These are phyloP conservation scores for Fragaria vesca DNA, from an alignment of 306 rosid genomes.

Conservation along the genomic window DNA sequence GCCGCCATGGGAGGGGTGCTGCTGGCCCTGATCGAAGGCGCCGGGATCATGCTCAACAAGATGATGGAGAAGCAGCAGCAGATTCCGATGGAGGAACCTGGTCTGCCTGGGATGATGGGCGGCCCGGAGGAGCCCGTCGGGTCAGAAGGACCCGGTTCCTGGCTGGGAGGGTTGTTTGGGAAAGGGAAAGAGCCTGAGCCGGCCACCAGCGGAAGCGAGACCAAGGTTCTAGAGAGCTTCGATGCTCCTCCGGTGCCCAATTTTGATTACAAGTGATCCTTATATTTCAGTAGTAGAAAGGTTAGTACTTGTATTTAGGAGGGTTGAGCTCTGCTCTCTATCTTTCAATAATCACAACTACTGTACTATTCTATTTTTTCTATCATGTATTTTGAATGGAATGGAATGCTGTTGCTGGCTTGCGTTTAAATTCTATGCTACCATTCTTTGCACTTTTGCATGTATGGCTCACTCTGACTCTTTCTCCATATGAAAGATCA, in stretches of 20 bases:
- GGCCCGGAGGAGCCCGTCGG: neutral
- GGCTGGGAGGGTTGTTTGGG: constrained; percentile 41
- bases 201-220: constrained; percentile 63
- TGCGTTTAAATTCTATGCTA: neutral
- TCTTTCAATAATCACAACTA: neutral
- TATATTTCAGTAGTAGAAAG: neutral
- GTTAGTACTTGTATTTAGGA: neutral
- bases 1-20: constrained; percentile 65
- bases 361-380: neutral
- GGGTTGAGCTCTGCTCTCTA: no score
- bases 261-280: constrained; percentile 6
- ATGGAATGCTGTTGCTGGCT: neutral
- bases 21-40: constrained; percentile 77
- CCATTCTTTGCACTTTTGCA: neutral
- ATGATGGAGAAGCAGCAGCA: constrained; percentile 56
- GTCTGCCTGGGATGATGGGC: constrained; percentile 22
- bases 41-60: constrained; percentile 82
- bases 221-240: constrained; percentile 84
- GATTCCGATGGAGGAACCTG: constrained; percentile 50
- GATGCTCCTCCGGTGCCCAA: constrained; percentile 50
- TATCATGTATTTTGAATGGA: no score
- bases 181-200: constrained; percentile 43
- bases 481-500: no score
- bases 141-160: constrained; percentile 25
- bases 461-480: neutral